Base-by-base conservation (phyloP, 164 flowering plant genomes). In the Vitis amurensis region DNA sequence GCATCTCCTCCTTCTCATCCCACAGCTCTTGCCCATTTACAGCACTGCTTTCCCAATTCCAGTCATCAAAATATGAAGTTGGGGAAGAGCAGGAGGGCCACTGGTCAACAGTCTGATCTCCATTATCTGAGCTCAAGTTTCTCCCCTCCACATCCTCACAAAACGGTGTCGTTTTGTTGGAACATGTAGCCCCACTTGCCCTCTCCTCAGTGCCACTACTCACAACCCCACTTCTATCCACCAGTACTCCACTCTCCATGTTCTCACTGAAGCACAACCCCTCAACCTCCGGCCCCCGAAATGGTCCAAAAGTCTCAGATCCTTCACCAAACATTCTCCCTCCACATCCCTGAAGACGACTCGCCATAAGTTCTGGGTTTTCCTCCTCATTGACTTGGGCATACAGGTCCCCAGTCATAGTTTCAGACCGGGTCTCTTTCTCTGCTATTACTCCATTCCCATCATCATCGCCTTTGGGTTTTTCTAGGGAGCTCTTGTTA, bases 31-130 rank as follows among this genome's bases (percentile, higher is more conserved):
- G 16, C 19, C 69, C 74, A 27, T 63, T 70, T 2, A 70, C 75
- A 1, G 69, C 59, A 27, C 55, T 37, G 44, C 44, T 50, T 11
- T 74, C 72, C 86, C 79, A 81, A 2, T 77, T 79, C 84, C 79
- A 80, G 48, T 61, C 73, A 9, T 74, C 75, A 19, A 74, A 55
- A 44, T 69, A 30, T 13, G 77, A 59, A 29, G 37, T 51, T 50
- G 47, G 48, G 19, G 80, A 63, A 19, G 72, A 63, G 14, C 67
- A 56, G 16, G 80, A 63, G 9, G 14, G 51, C 56, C 72, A 69
- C 53, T 71, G 16, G 58, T 61, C 11, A 37, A 37, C 44, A 4
- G 44, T 37, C 44, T 37, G 44, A 37, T 37, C 7, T 37, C 57
- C 77, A 1, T 15, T 55, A 31, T 48, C 61, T 6, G 57, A 37